Evolutionary conservation across 2,329 filamentous ascomycete species (phyloP), one percentile per base, ranked within the genome.

Genomic region (Phialemonium atrogriseum): DNA sequence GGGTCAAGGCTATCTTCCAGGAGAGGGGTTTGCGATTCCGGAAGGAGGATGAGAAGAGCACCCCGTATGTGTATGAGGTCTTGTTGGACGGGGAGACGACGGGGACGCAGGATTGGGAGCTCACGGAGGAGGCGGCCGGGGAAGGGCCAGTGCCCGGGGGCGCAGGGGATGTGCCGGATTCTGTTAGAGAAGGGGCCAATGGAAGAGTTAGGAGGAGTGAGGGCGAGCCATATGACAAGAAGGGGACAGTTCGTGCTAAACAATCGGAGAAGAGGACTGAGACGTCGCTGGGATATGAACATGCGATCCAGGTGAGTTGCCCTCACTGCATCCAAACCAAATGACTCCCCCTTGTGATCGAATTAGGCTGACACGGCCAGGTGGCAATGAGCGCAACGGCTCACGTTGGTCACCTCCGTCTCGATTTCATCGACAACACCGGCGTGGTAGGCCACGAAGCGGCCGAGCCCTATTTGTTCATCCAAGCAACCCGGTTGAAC

Each of bases 31-130:
- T 62, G 17, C 40, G 48, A 3, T 66, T 68, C 33, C 41, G 39
- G 1, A 68, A 68, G 33, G 37, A 44, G n/a, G 50, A 61, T 15
- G 64, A 68, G 42, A 37, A 38, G 7, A 63, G 59, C 41, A 61
- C 58, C 6, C 49, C 63, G 1, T 67, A 66, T 37, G 55, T 66
- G 5, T 67, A 68, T 39, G 60, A 66, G 36, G 55, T 64, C 1
- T 37, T 52, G 6, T 45, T 67, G 8, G 51, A 65, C 37, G 59
- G 56, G 1, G 49, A 58, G 16, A 51, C 52, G 0, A 25, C n/a
- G 8, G 38, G 49, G 13, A 45, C 51, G 5, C 49, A 47, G 16
- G 49, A 55, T 12, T 55, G 50, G 51, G 51, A 58, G 37, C 44
- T 59, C 8, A 59, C 58, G 4, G 57, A 36, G 56, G 49, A n/a